phyloP scores from a whole-genome alignment of 73 alveolate genomes.

The Diophrys sp. region DNA sequence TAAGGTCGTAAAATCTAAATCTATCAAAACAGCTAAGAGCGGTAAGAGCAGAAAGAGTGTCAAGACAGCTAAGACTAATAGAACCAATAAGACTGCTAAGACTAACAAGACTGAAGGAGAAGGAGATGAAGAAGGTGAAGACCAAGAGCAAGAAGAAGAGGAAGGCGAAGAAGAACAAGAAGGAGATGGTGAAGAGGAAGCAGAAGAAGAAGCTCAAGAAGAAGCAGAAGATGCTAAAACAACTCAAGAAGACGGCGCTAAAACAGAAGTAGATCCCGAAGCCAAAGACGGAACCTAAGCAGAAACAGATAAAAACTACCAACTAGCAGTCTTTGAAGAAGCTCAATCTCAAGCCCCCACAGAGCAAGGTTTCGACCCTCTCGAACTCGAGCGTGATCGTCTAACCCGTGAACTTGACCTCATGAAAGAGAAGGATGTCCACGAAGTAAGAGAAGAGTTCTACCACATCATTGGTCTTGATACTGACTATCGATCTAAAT shows the following conservation, averaged over 20 bases:
- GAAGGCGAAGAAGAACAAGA: background rate
- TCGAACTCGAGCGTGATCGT: conserved; percentile 4
- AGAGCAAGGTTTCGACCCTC: conserved; percentile 8
- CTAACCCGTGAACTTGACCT: background rate
- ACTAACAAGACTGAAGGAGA: background rate
- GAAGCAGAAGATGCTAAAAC: background rate
- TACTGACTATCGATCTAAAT: background rate
- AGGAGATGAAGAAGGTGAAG: background rate
- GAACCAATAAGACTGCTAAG: background rate
- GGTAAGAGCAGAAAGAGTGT: background rate
- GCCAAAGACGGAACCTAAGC: background rate
- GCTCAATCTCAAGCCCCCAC: too few species aligned
- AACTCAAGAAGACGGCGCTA: background rate
- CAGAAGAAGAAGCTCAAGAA: background rate
- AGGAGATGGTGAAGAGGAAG: background rate
- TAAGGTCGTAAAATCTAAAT: background rate
- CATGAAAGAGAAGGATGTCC: background rate
- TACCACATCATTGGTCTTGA: background rate
- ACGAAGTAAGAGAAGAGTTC: background rate
- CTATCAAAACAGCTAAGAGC: background rate
- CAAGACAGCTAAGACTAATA: background rate
- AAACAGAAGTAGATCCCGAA: conserved; percentile 2
- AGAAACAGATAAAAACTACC: background rate
- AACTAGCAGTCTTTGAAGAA: background rate
- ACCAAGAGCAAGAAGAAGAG: conserved; percentile 3